Evolutionary conservation across 176 grass and related monocot genomes (phyloP).

Genomic region (Bromus sterilis): DNA sequence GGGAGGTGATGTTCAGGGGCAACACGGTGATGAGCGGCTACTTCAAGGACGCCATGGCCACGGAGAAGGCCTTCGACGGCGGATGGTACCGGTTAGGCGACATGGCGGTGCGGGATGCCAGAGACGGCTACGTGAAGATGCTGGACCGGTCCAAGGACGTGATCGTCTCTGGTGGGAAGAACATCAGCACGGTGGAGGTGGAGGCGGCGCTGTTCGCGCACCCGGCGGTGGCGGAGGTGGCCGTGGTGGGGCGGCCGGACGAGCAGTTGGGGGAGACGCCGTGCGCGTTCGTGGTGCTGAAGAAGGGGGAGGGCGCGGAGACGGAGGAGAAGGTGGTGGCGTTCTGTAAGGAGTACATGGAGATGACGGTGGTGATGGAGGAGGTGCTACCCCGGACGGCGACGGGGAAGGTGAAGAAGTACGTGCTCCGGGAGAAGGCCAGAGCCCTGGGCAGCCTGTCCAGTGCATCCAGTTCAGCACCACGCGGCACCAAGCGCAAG

Average conservation of each 20-base stretch:
- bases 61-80: constrained; percentile 36
- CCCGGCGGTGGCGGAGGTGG: constrained; percentile 57
- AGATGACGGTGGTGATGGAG: constrained; percentile 59
- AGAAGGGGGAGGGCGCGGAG: neutral
- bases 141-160: constrained; percentile 80
- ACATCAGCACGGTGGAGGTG: constrained; percentile 82
- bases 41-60: constrained; percentile 60
- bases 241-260: constrained; percentile 65
- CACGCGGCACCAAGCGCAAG: constrained; percentile 30
- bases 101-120: too few relatives aligned
- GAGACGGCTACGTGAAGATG: constrained; percentile 68
- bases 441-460: constrained; percentile 59
- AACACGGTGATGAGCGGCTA: constrained; percentile 91
- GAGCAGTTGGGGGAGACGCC: constrained; percentile 88
- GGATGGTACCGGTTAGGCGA: constrained; percentile 65
- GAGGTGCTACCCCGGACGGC: constrained; percentile 72
- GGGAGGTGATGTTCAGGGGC: constrained; percentile 79
- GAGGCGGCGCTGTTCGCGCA: constrained; percentile 67
- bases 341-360: constrained; percentile 78
- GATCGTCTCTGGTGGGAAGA: constrained; percentile 89
- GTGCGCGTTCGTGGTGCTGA: constrained; percentile 68
- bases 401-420: too few relatives aligned
- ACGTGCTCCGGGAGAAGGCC: constrained; percentile 51
- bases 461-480: neutral
- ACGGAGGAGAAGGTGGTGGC: constrained; percentile 54